These are phyloP conservation scores for Litchi chinensis DNA, from an alignment of 345 rosid genomes.

Conservation along the genomic window DNA sequence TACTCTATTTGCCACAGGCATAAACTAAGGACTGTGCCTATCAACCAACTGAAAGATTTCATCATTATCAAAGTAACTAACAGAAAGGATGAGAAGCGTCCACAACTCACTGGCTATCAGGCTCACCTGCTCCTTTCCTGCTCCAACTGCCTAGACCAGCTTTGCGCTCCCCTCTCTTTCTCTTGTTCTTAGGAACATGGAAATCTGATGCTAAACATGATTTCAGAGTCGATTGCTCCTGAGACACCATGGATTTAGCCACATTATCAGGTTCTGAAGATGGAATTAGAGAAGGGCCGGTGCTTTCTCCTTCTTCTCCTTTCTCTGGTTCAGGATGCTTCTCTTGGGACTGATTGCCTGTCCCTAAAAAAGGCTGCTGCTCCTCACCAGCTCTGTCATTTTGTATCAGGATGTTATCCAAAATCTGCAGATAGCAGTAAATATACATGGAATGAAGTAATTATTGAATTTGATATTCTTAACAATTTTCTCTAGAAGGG, in stretches of 20 bases:
- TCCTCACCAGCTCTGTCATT: slow-evolving; percentile 60
- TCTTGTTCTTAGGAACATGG: slow-evolving; percentile 73
- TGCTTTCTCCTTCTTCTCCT: slow-evolving; percentile 60
- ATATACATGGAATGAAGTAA: neutral
- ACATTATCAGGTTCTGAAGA: slow-evolving; percentile 37
- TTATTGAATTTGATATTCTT: neutral
- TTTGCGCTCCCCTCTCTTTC: slow-evolving; percentile 87
- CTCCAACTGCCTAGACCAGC: slow-evolving; percentile 73
- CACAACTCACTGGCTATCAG: slow-evolving; percentile 63
- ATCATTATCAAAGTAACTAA: slow-evolving; percentile 13
- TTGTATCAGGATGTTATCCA: slow-evolving; percentile 55
- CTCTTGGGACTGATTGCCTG: slow-evolving; percentile 38
- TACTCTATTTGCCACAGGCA: slow-evolving; percentile 4
- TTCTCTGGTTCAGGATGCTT: slow-evolving; percentile 42
- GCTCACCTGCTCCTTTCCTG: slow-evolving; percentile 63
- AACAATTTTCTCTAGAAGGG: neutral
- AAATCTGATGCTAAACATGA: slow-evolving; percentile 75
- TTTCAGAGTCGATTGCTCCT: slow-evolving; percentile 52
- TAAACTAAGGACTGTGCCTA: neutral
- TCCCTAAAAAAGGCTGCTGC: slow-evolving; percentile 34
- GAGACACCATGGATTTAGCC: slow-evolving; percentile 25
- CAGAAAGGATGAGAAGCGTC: neutral
- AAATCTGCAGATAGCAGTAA: slow-evolving; percentile 43
- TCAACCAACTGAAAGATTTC: neutral
- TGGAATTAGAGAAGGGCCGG: slow-evolving; percentile 37